These are phyloP conservation scores for Venturia pyrina DNA, from an alignment of 2,329 filamentous ascomycete species.

Conservation along the genomic window DNA sequence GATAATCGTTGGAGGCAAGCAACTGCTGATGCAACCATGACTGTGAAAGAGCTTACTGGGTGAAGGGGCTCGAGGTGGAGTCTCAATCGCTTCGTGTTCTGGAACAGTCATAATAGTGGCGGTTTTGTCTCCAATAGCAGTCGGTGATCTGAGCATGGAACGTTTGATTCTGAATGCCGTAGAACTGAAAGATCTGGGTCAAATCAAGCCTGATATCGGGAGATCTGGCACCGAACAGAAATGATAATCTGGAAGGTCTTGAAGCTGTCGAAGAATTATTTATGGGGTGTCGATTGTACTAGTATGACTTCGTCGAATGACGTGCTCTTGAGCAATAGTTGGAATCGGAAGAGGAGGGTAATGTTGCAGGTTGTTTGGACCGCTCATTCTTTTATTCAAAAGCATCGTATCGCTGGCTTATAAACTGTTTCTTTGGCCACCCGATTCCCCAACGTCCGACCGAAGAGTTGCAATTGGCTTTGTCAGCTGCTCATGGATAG, in stretches of 20 bases:
- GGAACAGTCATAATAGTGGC: conserved; percentile 25
- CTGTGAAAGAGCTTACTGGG: conserved; percentile 31
- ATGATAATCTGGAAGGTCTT: not conserved
- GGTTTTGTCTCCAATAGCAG: not conserved
- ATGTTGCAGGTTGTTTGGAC: not conserved
- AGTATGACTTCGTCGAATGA: not conserved
- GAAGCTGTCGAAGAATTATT: not conserved
- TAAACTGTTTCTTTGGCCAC: not conserved
- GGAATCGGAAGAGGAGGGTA: too few relatives aligned
- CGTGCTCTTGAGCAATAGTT: not conserved
- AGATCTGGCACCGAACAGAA: not conserved
- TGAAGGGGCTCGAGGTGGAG: conserved; percentile 62
- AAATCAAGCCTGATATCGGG: not conserved
- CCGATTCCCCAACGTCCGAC: not conserved
- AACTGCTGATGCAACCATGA: too few relatives aligned
- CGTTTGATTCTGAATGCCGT: not conserved
- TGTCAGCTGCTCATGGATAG: not conserved
- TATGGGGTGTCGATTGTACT: not conserved
- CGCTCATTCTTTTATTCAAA: not conserved
- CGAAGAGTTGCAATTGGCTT: not conserved
- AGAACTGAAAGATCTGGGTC: not conserved
- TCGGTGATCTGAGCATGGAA: not conserved
- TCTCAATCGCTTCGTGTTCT: conserved; percentile 51
- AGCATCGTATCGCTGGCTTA: not conserved
- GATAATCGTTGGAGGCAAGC: not conserved